Percentiles rank a stretch among this genome's conserved stretches.
These are phyloP conservation scores for Yamadazyma sp. DNA, from an alignment of 1,139 yeast genomes.

Conservation along the genomic window DNA sequence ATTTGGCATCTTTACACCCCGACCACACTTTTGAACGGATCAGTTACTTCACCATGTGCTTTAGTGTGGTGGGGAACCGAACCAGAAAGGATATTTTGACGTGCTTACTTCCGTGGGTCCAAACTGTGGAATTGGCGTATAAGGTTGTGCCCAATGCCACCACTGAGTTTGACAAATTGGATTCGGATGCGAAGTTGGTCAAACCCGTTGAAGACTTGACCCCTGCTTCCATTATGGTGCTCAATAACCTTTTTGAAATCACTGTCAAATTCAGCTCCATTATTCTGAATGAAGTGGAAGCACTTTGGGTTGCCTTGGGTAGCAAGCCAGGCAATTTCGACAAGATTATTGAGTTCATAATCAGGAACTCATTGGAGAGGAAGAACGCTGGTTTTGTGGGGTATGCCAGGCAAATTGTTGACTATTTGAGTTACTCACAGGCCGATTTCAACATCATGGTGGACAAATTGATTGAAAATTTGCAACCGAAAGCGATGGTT, in stretches of 20 bases:
- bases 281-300: slow-evolving; percentile 85
- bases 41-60: slow-evolving; percentile 71
- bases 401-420: slow-evolving; percentile 76
- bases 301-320: slow-evolving; percentile 91
- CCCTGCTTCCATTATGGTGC: slow-evolving; percentile 69
- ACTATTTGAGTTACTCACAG: slow-evolving; percentile 64
- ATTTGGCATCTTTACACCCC: slow-evolving; percentile 52
- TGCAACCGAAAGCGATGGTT: slow-evolving; percentile 86
- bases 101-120: slow-evolving; percentile 87
- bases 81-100: slow-evolving; percentile 75
- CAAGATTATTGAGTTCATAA: slow-evolving; percentile 68
- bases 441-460: slow-evolving; percentile 58
- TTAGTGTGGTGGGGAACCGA: slow-evolving; percentile 56
- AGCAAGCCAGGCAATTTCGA: slow-evolving; percentile 67
- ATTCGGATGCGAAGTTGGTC: slow-evolving; percentile 9
- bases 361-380: slow-evolving; percentile 66
- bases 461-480: slow-evolving; percentile 63
- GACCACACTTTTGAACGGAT: slow-evolving; percentile 61
- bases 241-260: slow-evolving; percentile 80
- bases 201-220: slow-evolving; percentile 26
- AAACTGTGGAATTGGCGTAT: slow-evolving; percentile 66
- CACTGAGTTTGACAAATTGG: slow-evolving; percentile 10
- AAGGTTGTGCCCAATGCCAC: slow-evolving; percentile 11
- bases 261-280: slow-evolving; percentile 73
- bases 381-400: slow-evolving; percentile 77